Evolutionary conservation across 805 yeast genomes (phyloP), one percentile per base, ranked within the genome.

Genomic region (Wickerhamiella nectarea): DNA sequence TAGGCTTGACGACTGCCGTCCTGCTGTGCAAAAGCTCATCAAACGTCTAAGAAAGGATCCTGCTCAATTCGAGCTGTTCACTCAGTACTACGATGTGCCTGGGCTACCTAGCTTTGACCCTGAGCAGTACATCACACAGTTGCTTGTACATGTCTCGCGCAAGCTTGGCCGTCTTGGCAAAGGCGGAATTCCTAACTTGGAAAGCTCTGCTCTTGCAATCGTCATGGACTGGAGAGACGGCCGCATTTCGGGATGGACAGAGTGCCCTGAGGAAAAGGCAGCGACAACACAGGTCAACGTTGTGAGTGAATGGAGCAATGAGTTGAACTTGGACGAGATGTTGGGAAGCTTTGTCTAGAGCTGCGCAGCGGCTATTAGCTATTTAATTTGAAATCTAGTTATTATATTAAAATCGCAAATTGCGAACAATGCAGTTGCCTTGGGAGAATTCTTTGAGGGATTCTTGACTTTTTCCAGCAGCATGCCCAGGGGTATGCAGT

Each of bases 141-240:
- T 89, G 50, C 72, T 91, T 57, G 87, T 91, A 51, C 95, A 86
- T 55, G 79, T 91, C 48, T 95, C 97, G 20, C 78, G 98, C 61
- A 75, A 77, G 53, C 78, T 85, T 62, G 98, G 98, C 46, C 75
- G 96, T 63, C 69, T 91, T 50, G 85, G 94, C 40, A 80, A 75
- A 57, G 95, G 95, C 35, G 98, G 98, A 58, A 64, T 91, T 47
- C 95, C 97, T 46, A 86, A 91, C 60, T 61, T 91, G 50, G 80
- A 76, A 47, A 71, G 87, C 50, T 94, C 97, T 7, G 95, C 93
- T 29, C 61, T 74, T 55, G 70, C 81, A 29, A 80, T 91, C 10
- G 69, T 91, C 57, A 84, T 75, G 55, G 98, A 91, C 64, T 91
- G 97, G 97, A 77, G 95, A 65, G 96, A 87, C 62, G 98, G 98